Base-by-base conservation (phyloP, 164 flowering plant genomes). In the Magnolia sinica region DNA sequence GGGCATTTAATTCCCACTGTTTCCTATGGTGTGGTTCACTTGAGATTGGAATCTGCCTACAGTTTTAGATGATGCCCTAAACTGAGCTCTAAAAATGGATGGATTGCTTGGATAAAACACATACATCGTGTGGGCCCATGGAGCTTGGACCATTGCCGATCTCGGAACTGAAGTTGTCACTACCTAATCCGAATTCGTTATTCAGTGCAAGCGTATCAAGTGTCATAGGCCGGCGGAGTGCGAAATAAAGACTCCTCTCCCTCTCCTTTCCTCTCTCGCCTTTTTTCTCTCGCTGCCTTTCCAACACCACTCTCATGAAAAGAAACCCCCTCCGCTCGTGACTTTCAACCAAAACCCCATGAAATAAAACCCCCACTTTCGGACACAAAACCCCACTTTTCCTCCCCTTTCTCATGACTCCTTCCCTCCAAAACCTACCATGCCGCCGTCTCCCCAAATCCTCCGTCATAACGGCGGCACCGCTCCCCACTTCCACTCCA, bases 401-500 rank as follows among this genome's bases (percentile, higher is more conserved):
- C 50, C 23, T 59, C 18, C 59, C 20, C 20, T 71, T 55, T 80
- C 84, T 78, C 83, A 84, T 84, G 84, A 83, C 81, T 79, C 72
- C 73, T 73, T 29, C 59, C 65, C 50, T 69, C 8, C 68, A 49
- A 10, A 51, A 45, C 6, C 73, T 0, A 19, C 68, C 71, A 64
- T 71, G 75, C 89, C 88, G 91, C 85, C 86, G 70, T 89, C 91
- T 55, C 91, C 91, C 7, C 89, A 78, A 68, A 64, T 82, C 23
- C 83, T 83, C 75, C 85, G 89, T 50, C 85, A 89, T 50, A 87
- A 89, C 83, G 91, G 90, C 73, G 93, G 76, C 67, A 20, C 55
- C 24, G 75, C 75, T 11, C 85, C 81, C 18, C 88, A 84, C 72
- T 91, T 91, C 84, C 94, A 86, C 50, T 91, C 98, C 68, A 91